Base-by-base conservation (phyloP, 2,329 filamentous ascomycete genomes). In the Plectosphaerella plurivora region DNA sequence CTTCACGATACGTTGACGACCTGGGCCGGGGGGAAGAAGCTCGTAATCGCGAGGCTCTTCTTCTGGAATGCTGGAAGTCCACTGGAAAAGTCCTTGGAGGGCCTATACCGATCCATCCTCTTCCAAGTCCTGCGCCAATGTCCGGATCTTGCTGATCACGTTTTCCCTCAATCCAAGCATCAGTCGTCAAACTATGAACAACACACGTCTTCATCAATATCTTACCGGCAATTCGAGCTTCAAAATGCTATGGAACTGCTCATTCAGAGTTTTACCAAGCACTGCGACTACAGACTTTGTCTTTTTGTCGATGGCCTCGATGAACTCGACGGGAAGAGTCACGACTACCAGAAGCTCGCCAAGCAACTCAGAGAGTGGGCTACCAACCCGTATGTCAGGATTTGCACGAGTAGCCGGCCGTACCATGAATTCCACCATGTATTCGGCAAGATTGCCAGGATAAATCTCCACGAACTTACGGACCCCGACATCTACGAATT, bases 71-170 rank as follows among this genome's bases (percentile, higher is more conserved):
- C 55, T 2, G 55, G 55, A 2, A 39, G 20, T 16, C 1, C 2
- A 3, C 16, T 53, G 24, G 51, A 57, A 16, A 55, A 45, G 33
- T 57, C 55, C 0, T 42, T 50, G 2, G 53, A 57, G 16, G 55
- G 55, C 1, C 47, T 57, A 5, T 49, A 37, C 5, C 37, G 45
- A 5, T 53, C 51, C 3, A 8, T 57, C 1, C 37, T 57, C 7
- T 41, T 51, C 14, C 42, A 55, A 22, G 25, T 49, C 5, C 28
- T 51, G 5, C 51, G 37, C 3, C 20, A 52, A 8, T 50, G 49
- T 9, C 49, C 55, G 1, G 53, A 53, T 1, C 47, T 52, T 4
- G 41, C 22, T 22, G 22, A 44, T 14, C n/a, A 28, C 3, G 20
- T 45, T 4, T 36, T 45, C 24, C 42, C 20, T 12, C 16, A 22